Evolutionary conservation across 192 early-diverging fungal genomes (phyloP).

Genomic region (Coemansia sp.): DNA sequence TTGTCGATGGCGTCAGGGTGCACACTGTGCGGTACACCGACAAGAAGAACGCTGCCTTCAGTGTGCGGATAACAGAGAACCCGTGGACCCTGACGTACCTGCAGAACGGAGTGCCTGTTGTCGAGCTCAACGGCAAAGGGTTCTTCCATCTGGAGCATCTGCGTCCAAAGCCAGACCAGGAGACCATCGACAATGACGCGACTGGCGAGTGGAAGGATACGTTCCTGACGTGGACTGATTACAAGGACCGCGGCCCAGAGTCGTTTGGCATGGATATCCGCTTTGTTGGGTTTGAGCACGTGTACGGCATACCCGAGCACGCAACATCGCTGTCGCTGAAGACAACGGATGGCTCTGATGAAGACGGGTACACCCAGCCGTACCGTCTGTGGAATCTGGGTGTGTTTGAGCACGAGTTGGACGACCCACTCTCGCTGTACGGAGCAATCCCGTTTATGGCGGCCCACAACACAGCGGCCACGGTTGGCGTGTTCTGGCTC

Average conservation of each 20-base stretch:
- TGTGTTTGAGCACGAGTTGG: slow-evolving; percentile 93
- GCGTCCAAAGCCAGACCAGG: slow-evolving; percentile 36
- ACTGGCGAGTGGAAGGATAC: slow-evolving; percentile 81
- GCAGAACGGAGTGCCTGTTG: slow-evolving; percentile 39
- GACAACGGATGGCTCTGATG: slow-evolving; percentile 72
- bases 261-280: slow-evolving; percentile 92
- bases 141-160: slow-evolving; percentile 85
- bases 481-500: slow-evolving; percentile 86
- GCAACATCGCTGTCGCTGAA: slow-evolving; percentile 81
- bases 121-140: slow-evolving; percentile 81
- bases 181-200: slow-evolving; percentile 52
- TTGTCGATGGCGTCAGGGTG: slow-evolving; percentile 6
- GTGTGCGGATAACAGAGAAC: slow-evolving; percentile 43
- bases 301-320: slow-evolving; percentile 98
- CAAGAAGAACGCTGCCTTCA: slow-evolving; percentile 14
- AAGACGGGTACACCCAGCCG: slow-evolving; percentile 79
- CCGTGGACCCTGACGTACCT: slow-evolving; percentile 49
- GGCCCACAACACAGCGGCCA: slow-evolving; percentile 74
- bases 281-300: slow-evolving; percentile 82
- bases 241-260: slow-evolving; percentile 91
- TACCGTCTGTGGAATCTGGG: slow-evolving; percentile 97
- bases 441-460: slow-evolving; percentile 94
- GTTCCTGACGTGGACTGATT: slow-evolving; percentile 83
- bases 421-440: slow-evolving; percentile 95
- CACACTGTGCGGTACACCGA: slow-evolving; percentile 35